Percentiles rank a stretch among this genome's conserved stretches.
Evolutionary conservation across 305 asterid genomes (phyloP).

Genomic region (Solanum chacoense): DNA sequence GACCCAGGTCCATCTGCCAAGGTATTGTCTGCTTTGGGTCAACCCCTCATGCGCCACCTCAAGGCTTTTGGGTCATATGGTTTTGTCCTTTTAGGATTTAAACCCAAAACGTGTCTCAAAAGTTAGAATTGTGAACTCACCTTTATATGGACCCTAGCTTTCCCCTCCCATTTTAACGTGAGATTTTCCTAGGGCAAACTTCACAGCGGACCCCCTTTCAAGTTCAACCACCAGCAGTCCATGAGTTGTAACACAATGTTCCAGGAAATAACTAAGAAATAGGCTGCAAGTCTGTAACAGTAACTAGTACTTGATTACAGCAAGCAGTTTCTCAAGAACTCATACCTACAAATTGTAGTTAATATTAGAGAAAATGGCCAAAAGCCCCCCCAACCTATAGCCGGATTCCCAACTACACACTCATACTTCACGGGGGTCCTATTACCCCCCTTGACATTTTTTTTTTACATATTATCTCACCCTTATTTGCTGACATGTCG

Average conservation of each 20-base stretch:
- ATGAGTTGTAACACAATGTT: not conserved
- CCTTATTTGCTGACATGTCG: too few species aligned
- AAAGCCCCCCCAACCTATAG: too few species aligned
- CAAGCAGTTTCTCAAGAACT: not conserved
- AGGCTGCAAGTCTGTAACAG: not conserved
- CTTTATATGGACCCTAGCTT: not conserved
- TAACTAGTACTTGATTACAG: not conserved
- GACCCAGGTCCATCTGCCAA: not conserved
- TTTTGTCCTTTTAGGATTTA: not conserved
- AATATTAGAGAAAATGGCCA: not conserved
- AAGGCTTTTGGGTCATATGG: not conserved
- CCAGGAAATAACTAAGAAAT: not conserved
- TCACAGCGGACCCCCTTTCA: not conserved
- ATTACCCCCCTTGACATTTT: too few species aligned
- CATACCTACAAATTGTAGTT: not conserved
- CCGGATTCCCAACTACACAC: too few species aligned
- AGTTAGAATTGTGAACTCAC: not conserved
- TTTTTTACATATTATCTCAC: too few species aligned
- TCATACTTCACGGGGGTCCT: too few species aligned
- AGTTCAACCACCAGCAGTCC: not conserved
- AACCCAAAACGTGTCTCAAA: not conserved
- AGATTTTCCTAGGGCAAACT: not conserved
- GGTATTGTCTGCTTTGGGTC: not conserved
- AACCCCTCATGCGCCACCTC: not conserved
- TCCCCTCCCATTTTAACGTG: not conserved